A percentile compares a stretch with the other conserved stretches of the same genome.
Conservation (phyloP, 176 grass and related monocot species). For the Oryza nivara region DNA sequence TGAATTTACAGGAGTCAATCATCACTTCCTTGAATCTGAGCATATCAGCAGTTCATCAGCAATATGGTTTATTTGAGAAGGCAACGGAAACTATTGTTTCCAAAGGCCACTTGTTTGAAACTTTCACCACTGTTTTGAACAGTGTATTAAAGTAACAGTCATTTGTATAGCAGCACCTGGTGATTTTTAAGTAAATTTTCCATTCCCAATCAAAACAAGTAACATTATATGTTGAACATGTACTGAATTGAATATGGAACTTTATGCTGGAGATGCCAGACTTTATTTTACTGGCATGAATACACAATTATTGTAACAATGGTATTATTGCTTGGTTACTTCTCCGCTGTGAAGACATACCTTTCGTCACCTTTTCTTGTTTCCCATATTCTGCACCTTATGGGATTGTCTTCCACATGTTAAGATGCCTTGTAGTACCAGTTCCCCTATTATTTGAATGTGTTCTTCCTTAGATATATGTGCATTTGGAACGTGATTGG, state of each 20-base stretch:
- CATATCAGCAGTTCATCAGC: constrained; percentile 12
- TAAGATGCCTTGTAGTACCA: constrained; percentile 9
- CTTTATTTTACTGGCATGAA: constrained; percentile 15
- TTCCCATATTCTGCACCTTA: not conserved
- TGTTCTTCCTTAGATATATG: not conserved
- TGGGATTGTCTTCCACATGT: not conserved
- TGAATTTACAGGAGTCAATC: not conserved
- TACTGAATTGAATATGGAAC: not conserved
- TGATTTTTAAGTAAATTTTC: constrained; percentile 17
- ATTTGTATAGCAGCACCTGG: not conserved
- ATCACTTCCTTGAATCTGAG: not conserved
- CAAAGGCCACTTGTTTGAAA: not conserved
- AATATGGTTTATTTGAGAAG: constrained; percentile 17
- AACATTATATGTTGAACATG: not conserved
- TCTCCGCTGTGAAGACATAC: not conserved
- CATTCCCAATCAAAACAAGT: not conserved
- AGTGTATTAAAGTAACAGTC: constrained; percentile 7
- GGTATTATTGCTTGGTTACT: not conserved
- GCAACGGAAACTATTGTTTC: not conserved
- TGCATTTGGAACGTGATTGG: not conserved
- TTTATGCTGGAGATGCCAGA: not conserved
- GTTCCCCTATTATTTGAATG: not conserved
- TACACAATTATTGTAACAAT: not conserved
- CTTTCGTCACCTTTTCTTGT: not conserved
- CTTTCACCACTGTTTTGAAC: not conserved